Evolutionary conservation across 345 rosid species (phyloP), one percentile per base, ranked within the genome.

Genomic region (Streptanthus diversifolius): DNA sequence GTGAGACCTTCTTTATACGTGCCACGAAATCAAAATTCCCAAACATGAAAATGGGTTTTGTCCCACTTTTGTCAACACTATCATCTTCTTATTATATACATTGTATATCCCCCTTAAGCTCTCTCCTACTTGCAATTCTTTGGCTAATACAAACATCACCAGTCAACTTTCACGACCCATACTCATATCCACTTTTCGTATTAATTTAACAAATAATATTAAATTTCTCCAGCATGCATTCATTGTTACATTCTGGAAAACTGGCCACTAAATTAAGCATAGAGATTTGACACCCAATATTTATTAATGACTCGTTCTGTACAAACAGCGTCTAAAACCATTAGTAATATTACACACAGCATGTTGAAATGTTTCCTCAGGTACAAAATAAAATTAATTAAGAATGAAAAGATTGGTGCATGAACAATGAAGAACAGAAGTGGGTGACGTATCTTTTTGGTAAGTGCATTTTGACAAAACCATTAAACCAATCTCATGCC

Each of bases 381-480:
- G 41, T 30, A 47, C 13, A 56, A 13, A 36, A 33, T 36, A 39
- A 14, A 36, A 45, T 32, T 15, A 35, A 49, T 29, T 11, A 60
- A 17, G 15, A 47, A 44, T 3, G n/a, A 66, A 35, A 33, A 43
- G 58, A 69, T 62, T 33, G 75, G 75, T 75, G 74, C 74, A 75
- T 68, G 79, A 68, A 75, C 56, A 51, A 61, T 43, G 79, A 18
- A 43, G 18, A 30, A 52, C 41, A 61, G 53, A 61, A 53, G 74
- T 54, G 52, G 78, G 41, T 25, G 36, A 55, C 27, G 40, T 54
- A 68, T 43, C 64, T 75, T 68, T 75, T 43, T 43, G 58, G 65
- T 53, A 69, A 76, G 79, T 76, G 79, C 70, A 69, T 53, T 24
- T 75, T 75, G 70, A 76, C 70, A 76, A 54, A 68, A 19, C 75